These are phyloP conservation scores for Candida sojae DNA, from an alignment of 1,139 yeast species.

Conservation along the genomic window DNA sequence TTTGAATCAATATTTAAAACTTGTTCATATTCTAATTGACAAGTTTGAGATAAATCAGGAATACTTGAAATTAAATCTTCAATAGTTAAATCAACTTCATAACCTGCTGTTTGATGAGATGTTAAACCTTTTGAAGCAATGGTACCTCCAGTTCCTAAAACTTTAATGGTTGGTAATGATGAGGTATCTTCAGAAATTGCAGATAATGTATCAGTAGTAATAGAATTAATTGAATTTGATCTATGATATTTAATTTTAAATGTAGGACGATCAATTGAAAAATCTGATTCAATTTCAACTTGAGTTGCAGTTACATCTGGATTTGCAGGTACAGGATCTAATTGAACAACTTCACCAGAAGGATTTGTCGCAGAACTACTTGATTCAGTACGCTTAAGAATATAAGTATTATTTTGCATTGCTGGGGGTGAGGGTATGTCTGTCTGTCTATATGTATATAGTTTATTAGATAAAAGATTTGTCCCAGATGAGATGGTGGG, in stretches of 20 bases:
- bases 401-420: not conserved
- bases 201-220: not conserved
- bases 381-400: not conserved
- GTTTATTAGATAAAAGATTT: no score
- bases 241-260: constrained; percentile 18
- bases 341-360: not conserved
- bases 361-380: not conserved
- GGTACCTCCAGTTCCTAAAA: constrained; percentile 74
- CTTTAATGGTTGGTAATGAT: constrained; percentile 48
- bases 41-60: constrained; percentile 61
- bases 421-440: no score
- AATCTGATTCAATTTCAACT: constrained; percentile 4
- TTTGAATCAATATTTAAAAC: constrained; percentile 66
- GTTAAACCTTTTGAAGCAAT: constrained; percentile 65
- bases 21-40: constrained; percentile 65
- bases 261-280: not conserved
- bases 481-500: no score
- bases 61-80: constrained; percentile 59
- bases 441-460: no score
- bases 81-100: constrained; percentile 64
- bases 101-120: constrained; percentile 65
- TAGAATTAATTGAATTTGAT: constrained; percentile 16
- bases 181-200: constrained; percentile 10
- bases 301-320: not conserved
- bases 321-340: not conserved